Base-by-base conservation (phyloP, 495 filamentous ascomycete species). In the Filosporella fistucella region DNA sequence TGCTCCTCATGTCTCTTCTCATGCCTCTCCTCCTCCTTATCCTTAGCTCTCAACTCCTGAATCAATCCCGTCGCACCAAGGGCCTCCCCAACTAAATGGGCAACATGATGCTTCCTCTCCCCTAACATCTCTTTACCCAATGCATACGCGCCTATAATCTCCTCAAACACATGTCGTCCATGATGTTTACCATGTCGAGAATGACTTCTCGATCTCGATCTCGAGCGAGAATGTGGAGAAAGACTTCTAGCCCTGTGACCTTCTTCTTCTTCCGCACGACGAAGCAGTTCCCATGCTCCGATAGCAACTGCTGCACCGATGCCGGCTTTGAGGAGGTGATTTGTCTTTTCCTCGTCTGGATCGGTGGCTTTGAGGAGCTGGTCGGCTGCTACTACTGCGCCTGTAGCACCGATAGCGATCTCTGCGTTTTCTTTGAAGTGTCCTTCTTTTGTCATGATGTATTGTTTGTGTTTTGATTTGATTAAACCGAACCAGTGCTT, bases 321-420 rank as follows among this genome's bases (percentile, higher is more conserved):
- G n/a, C 51, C 49, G 20, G 56, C 56, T 43, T 58, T 59, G 37
- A 46, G 54, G 4, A 60, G 52, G 32, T 62, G 56, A 34, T 30
- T 29, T 2, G 34, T 36, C 37, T 54, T 55, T 49, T 60, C 48
- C 2, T 59, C 47, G n/a, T 59, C 48, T 36, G 23, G 32, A 16
- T 47, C 38, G 1, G 40, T 47, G 28, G 44, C 14, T 36, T 59
- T 59, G 32, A 56, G 17, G 9, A 56, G 64, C 33, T 63, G 56
- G 52, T 63, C 58, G 41, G 51, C 56, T 9, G 71, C 48, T 36
- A 64, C 34, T 49, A 70, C 43, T 45, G 71, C 51, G 51, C 68
- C 38, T 59, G 68, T 51, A 59, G 68, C 33, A 63, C 64, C 54
- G 63, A 73, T 51, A 63, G 69, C 55, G 55, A 72, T 51, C 54